Percentiles rank a stretch among this genome's conserved stretches.
These are phyloP conservation scores for Penicillium sp. DNA, from an alignment of 2,329 filamentous ascomycete genomes.

Conservation along the genomic window DNA sequence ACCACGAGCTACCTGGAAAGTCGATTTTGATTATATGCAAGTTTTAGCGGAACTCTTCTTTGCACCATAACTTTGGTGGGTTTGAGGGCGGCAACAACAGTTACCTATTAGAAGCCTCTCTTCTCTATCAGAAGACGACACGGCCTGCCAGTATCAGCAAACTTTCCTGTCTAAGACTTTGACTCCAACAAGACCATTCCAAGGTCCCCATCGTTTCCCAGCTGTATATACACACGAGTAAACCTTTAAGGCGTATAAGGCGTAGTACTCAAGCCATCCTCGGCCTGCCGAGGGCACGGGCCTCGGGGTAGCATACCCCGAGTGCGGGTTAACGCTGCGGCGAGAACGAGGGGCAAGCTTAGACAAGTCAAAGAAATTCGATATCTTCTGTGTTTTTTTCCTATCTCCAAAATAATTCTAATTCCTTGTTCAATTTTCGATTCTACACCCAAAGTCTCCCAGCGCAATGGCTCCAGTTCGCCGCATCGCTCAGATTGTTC, in stretches of 20 bases:
- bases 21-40: too few species aligned
- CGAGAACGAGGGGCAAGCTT: conserved; percentile 17
- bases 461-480: conserved; percentile 25
- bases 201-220: too few species aligned
- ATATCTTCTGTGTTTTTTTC: neutral
- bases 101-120: too few species aligned
- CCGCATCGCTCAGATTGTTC: conserved; percentile 70
- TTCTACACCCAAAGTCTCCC: neutral
- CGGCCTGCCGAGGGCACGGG: neutral
- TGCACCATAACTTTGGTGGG: too few species aligned
- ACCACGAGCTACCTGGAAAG: too few species aligned
- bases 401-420: neutral
- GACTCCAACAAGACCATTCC: too few species aligned
- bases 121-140: too few species aligned
- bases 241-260: neutral
- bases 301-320: conserved; percentile 29
- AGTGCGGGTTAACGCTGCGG: conserved; percentile 20
- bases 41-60: too few species aligned
- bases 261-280: neutral
- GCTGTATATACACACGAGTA: neutral
- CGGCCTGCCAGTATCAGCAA: too few species aligned
- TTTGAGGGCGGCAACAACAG: too few species aligned
- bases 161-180: too few species aligned
- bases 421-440: neutral
- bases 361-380: neutral